Percentiles rank a stretch among this genome's conserved stretches.
Conservation (phyloP, 2,329 filamentous ascomycete genomes). For the Sporothrix protearum region DNA sequence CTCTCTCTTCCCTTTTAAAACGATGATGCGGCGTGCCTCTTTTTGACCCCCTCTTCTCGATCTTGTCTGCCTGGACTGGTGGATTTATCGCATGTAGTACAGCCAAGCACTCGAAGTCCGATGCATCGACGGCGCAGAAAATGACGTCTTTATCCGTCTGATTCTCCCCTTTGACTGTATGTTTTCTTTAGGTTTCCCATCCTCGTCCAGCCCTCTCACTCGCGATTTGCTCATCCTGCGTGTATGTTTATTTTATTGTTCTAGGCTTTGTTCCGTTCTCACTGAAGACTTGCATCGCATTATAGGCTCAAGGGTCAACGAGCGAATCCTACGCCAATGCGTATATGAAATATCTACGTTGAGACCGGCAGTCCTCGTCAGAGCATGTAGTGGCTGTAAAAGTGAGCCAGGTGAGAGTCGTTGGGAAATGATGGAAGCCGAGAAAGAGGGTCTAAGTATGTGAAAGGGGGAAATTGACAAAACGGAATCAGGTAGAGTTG, state of each 20-base stretch:
- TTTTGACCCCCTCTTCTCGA: background rate
- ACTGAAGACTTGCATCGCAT: background rate
- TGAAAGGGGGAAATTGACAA: background rate
- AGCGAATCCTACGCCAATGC: background rate
- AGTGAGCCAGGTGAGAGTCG: background rate
- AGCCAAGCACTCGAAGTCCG: no score
- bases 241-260: background rate
- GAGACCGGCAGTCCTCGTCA: constrained; percentile 3
- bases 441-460: background rate
- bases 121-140: background rate
- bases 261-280: background rate
- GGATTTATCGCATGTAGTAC: background rate
- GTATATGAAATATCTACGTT: background rate
- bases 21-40: background rate
- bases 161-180: background rate
- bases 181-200: background rate
- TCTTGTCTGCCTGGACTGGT: background rate
- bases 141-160: background rate
- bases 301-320: constrained; percentile 15
- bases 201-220: background rate
- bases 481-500: background rate
- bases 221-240: background rate
- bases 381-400: background rate
- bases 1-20: background rate
- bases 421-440: background rate